phyloP scores from a whole-genome alignment of 345 rosid species.

The Brassica napus region DNA sequence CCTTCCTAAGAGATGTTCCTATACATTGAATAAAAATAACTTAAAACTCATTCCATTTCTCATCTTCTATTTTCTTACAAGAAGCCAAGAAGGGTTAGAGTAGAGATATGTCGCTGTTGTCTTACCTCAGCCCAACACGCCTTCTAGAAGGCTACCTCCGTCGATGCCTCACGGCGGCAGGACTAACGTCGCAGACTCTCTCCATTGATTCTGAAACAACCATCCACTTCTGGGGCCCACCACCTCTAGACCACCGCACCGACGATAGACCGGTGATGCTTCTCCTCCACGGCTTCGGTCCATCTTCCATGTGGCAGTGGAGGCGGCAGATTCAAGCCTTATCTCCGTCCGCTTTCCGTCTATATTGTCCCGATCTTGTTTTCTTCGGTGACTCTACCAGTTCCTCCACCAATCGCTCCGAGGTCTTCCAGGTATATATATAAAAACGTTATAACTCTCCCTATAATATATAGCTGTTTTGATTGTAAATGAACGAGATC shows the following conservation, averaged over 20 bases:
- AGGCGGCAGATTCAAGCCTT: conserved; percentile 67
- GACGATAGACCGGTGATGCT: conserved; percentile 50
- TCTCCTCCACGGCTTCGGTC: conserved; percentile 90
- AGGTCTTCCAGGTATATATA: conserved; percentile 51
- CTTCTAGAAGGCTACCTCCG: conserved; percentile 67
- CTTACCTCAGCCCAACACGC: conserved; percentile 62
- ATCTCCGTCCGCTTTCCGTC: conserved; percentile 50
- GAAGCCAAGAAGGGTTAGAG: conserved; percentile 38
- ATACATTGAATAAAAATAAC: neutral
- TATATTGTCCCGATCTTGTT: conserved; percentile 76
- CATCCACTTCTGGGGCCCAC: conserved; percentile 77
- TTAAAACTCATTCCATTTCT: neutral
- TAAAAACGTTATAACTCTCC: neutral
- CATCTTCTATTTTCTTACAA: neutral
- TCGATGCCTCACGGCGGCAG: conserved; percentile 63
- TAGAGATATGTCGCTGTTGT: conserved; percentile 39
- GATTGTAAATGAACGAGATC: neutral
- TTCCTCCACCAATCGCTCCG: conserved; percentile 58
- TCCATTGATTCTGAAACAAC: conserved; percentile 56
- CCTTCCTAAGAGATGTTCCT: neutral
- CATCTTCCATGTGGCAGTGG: conserved; percentile 82
- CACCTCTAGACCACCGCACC: neutral
- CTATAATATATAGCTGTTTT: neutral
- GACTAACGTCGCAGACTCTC: conserved; percentile 54
- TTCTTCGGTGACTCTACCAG: conserved; percentile 76